phyloP scores from a whole-genome alignment of 176 grass and related monocot genomes.

The Oryza glumipatula region DNA sequence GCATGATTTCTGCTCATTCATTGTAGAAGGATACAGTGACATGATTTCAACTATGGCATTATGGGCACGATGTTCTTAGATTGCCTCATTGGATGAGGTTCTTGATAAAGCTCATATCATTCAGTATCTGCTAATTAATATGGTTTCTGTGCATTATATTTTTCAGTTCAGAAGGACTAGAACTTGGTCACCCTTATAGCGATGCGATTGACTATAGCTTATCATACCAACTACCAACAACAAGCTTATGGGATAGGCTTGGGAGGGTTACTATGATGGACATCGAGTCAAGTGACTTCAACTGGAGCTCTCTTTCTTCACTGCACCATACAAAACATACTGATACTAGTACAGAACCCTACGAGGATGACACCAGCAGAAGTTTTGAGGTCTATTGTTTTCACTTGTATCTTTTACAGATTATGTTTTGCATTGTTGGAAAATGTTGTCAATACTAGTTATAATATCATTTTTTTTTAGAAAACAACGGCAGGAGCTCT shows the following conservation, averaged over 20 bases:
- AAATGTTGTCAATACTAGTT: constrained; percentile 18
- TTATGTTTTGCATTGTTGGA: background rate
- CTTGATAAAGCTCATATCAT: background rate
- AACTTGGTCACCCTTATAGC: constrained; percentile 37
- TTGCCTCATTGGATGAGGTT: constrained; percentile 16
- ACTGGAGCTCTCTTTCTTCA: constrained; percentile 73
- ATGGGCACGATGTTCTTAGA: background rate
- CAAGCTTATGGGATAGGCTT: constrained; percentile 79
- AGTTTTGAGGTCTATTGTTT: constrained; percentile 75
- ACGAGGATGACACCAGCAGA: constrained; percentile 82
- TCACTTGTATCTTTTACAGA: constrained; percentile 21
- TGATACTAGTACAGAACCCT: constrained; percentile 55
- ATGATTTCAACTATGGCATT: background rate
- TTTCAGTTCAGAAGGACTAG: constrained; percentile 57
- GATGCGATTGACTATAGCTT: constrained; percentile 28
- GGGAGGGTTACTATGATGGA: constrained; percentile 78
- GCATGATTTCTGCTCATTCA: background rate
- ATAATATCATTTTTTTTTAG: background rate
- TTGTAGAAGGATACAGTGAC: background rate
- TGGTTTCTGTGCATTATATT: background rate
- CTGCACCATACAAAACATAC: constrained; percentile 89
- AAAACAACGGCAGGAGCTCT: too few relatives aligned
- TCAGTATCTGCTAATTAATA: background rate
- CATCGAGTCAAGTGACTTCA: constrained; percentile 76
- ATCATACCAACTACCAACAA: constrained; percentile 51